A percentile compares a stretch with the other conserved stretches of the same genome.
These are phyloP conservation scores for Fusarium decemcellulare DNA, from an alignment of 2,329 filamentous ascomycete genomes.

Conservation along the genomic window DNA sequence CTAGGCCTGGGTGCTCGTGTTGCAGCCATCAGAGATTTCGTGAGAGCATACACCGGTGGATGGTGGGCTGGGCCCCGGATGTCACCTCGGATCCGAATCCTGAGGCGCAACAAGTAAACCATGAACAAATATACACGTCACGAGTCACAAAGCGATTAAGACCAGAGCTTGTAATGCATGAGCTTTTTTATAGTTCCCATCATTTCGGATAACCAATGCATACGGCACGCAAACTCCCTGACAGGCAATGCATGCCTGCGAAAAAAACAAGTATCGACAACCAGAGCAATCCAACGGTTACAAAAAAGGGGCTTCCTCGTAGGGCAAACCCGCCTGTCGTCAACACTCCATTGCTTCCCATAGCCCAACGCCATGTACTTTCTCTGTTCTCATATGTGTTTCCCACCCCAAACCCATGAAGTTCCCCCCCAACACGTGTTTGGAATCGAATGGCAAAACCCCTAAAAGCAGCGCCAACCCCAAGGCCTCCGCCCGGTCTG, in stretches of 20 bases:
- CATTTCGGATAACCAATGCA: slow-evolving; percentile 37
- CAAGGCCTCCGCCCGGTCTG: slow-evolving; percentile 10
- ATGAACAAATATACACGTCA: slow-evolving; percentile 10
- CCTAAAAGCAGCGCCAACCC: slow-evolving; percentile 3
- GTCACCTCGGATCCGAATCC: slow-evolving; percentile 67
- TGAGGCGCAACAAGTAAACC: slow-evolving; percentile 51
- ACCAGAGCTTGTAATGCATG: slow-evolving; percentile 23
- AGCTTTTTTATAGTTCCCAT: slow-evolving; percentile 35
- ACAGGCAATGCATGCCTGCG: slow-evolving; percentile 18
- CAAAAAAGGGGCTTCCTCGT: not conserved
- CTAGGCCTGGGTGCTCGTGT: slow-evolving; percentile 63
- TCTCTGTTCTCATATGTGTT: slow-evolving; percentile 33
- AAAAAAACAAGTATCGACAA: slow-evolving; percentile 21
- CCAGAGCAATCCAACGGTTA: slow-evolving; percentile 7
- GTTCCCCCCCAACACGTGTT: slow-evolving; percentile 10
- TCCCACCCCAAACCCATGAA: slow-evolving; percentile 33
- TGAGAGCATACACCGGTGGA: slow-evolving; percentile 66
- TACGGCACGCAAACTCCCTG: slow-evolving; percentile 28
- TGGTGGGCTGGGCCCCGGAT: slow-evolving; percentile 77
- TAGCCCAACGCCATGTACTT: slow-evolving; percentile 45
- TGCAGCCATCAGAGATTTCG: slow-evolving; percentile 54
- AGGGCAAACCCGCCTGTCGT: slow-evolving; percentile 19
- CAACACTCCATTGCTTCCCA: slow-evolving; percentile 30
- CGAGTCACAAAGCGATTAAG: not conserved
- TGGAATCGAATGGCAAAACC: slow-evolving; percentile 25